phyloP scores from a whole-genome alignment of 2,329 filamentous ascomycete genomes.

The Neonectria coccinea region DNA sequence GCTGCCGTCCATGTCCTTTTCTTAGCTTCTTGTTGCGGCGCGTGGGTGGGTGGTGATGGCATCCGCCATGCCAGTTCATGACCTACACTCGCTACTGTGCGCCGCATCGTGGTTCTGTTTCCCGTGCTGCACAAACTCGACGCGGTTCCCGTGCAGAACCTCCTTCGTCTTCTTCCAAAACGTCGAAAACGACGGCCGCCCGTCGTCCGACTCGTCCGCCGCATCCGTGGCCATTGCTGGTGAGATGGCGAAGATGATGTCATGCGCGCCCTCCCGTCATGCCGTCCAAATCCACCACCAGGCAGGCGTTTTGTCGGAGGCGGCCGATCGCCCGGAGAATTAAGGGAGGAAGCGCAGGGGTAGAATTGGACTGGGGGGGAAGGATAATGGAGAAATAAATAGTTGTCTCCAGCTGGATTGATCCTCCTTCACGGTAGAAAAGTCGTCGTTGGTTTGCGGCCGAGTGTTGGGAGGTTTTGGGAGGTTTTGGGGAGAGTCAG shows the following conservation, averaged over 20 bases:
- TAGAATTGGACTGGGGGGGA: background rate
- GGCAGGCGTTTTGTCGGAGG: background rate
- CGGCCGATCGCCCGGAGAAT: conserved; percentile 12
- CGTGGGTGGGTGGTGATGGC: conserved; percentile 5
- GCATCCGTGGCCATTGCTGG: conserved; percentile 32
- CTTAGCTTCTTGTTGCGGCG: conserved; percentile 3
- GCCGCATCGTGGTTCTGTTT: conserved; percentile 14
- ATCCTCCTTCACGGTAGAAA: background rate
- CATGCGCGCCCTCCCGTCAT: conserved; percentile 17
- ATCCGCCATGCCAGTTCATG: too few species aligned
- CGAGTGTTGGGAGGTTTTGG: conserved; percentile 16
- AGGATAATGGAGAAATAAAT: background rate
- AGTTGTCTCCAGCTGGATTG: background rate
- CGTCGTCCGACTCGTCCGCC: conserved; percentile 31
- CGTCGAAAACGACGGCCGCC: conserved; percentile 59
- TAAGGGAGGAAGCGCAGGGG: background rate
- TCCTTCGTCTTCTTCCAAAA: conserved; percentile 62
- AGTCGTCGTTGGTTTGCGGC: background rate
- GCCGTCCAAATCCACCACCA: background rate
- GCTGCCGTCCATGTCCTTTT: conserved; percentile 19
- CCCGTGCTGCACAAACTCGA: conserved; percentile 31
- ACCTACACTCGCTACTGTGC: conserved; percentile 44
- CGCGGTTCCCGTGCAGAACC: conserved; percentile 41
- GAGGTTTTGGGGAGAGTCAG: background rate
- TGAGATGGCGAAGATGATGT: conserved; percentile 18